A percentile compares a stretch with the other conserved stretches of the same genome.
phyloP scores from a whole-genome alignment of 768 basidiomycete species.

The Leccinum subgranulosum region DNA sequence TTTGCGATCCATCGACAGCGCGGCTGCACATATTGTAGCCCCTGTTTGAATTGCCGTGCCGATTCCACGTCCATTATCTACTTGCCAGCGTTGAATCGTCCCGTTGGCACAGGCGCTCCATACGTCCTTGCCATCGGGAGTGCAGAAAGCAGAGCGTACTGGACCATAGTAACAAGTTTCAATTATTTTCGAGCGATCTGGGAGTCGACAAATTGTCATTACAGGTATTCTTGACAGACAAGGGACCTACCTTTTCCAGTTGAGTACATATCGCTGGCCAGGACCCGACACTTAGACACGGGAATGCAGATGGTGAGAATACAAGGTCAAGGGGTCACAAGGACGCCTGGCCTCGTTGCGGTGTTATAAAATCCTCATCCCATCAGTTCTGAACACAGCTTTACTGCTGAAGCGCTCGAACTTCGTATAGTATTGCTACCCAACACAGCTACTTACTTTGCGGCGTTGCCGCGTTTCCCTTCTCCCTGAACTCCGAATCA shows the following conservation, averaged over 20 bases:
- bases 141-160: background rate
- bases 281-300: background rate
- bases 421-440: too few species aligned
- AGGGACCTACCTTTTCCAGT: background rate
- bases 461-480: too few species aligned
- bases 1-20: background rate
- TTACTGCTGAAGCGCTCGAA: too few species aligned
- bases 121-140: background rate
- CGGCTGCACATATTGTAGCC: background rate
- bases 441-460: too few species aligned
- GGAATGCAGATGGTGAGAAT: too few species aligned
- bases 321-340: too few species aligned
- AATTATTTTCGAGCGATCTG: background rate
- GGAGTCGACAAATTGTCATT: background rate
- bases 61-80: background rate
- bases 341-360: too few species aligned
- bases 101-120: background rate
- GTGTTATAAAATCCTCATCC: too few species aligned
- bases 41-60: background rate
- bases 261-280: background rate
- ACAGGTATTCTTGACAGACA: too few species aligned
- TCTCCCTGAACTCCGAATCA: too few species aligned
- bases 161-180: background rate
- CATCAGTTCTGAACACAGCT: too few species aligned
- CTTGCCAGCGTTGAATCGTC: background rate